A percentile compares a stretch with the other conserved stretches of the same genome.
These are phyloP conservation scores for Delonix regia DNA, from an alignment of 306 rosid species.

Conservation along the genomic window DNA sequence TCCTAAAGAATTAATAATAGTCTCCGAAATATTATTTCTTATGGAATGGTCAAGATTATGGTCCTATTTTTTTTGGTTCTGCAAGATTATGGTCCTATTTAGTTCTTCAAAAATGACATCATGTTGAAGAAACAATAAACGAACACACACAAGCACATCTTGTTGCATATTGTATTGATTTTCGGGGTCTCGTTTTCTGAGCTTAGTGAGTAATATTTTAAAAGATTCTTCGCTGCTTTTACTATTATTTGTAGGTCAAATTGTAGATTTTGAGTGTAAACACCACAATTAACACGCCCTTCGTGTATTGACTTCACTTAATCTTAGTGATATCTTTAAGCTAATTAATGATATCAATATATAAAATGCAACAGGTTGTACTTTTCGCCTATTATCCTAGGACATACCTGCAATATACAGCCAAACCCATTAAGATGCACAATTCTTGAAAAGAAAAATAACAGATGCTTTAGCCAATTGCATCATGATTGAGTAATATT, in stretches of 20 bases:
- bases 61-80: too few relatives aligned
- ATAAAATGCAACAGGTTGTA: not conserved
- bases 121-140: too few relatives aligned
- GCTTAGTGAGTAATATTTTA: too few relatives aligned
- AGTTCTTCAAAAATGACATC: not conserved
- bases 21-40: too few relatives aligned
- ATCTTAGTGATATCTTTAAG: too few relatives aligned
- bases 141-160: too few relatives aligned
- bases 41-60: not conserved
- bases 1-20: not conserved
- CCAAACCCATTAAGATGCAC: not conserved
- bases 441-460: not conserved
- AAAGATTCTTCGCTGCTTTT: too few relatives aligned
- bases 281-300: not conserved
- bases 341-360: not conserved
- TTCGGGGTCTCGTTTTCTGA: not conserved
- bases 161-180: too few relatives aligned
- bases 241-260: not conserved
- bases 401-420: not conserved
- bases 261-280: not conserved
- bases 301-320: not conserved
- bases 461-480: not conserved
- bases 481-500: not conserved
- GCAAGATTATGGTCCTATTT: not conserved
- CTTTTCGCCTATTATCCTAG: not conserved